These are phyloP conservation scores for Casuarina equisetifolia DNA, from an alignment of 306 rosid species.

Conservation along the genomic window DNA sequence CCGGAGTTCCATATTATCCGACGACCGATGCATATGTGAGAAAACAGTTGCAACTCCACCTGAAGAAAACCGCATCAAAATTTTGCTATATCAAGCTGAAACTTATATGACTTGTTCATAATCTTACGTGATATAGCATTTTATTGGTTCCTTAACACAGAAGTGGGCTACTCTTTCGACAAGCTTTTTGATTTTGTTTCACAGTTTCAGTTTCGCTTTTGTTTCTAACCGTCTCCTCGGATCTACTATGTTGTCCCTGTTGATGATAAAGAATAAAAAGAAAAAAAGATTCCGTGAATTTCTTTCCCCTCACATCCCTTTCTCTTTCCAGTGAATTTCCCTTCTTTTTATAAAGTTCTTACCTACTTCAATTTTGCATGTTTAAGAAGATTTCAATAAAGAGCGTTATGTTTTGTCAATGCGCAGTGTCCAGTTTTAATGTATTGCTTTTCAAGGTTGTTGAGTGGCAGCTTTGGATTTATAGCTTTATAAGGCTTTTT, in stretches of 20 bases:
- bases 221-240: background rate
- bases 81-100: background rate
- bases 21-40: background rate
- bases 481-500: constrained; percentile 25
- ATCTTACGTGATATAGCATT: background rate
- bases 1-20: background rate
- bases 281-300: background rate
- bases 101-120: background rate
- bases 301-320: background rate
- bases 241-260: background rate
- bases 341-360: constrained; percentile 39
- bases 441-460: constrained; percentile 41
- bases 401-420: constrained; percentile 37
- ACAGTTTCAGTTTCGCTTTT: background rate
- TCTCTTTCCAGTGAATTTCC: constrained; percentile 10
- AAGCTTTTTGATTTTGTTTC: background rate
- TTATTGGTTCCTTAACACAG: background rate
- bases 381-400: constrained; percentile 32
- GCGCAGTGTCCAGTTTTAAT: constrained; percentile 28
- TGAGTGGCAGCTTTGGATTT: constrained; percentile 40
- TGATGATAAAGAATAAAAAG: constrained; percentile 2
- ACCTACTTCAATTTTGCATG: constrained; percentile 32
- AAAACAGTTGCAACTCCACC: background rate
- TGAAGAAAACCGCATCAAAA: background rate
- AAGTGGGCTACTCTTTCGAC: background rate